phyloP scores from a whole-genome alignment of 163 green algal genomes.

The Picocystis sp. region DNA sequence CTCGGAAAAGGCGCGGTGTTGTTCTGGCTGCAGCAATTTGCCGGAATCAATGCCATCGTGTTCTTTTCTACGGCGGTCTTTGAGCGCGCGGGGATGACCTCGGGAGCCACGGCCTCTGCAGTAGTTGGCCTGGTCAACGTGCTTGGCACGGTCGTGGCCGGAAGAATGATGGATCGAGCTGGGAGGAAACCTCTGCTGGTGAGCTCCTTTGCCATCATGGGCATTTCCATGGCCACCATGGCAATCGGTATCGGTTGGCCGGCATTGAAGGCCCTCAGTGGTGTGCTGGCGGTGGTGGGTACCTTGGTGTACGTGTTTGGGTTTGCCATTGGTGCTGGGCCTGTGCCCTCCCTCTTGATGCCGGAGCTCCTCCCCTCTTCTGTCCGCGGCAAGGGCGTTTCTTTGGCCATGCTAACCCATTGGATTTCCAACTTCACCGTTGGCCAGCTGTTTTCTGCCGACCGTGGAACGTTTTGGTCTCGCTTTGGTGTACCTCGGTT shows the following conservation, averaged over 20 bases:
- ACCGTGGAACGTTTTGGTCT: too few relatives aligned
- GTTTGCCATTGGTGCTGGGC: conserved; percentile 81
- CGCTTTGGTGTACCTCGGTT: too few relatives aligned
- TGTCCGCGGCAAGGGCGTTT: conserved; percentile 58
- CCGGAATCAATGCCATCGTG: conserved; percentile 91
- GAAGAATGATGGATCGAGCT: conserved; percentile 60
- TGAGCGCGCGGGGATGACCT: conserved; percentile 55
- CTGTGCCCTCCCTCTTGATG: conserved; percentile 75
- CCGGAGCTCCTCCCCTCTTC: conserved; percentile 65
- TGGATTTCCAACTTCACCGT: conserved; percentile 82
- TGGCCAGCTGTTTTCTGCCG: conserved; percentile 2
- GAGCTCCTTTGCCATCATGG: conserved; percentile 49
- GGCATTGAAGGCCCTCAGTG: conserved; percentile 22
- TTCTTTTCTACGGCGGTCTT: conserved; percentile 94
- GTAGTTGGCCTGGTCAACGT: conserved; percentile 80
- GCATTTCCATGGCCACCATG: conserved; percentile 29
- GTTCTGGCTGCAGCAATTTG: conserved; percentile 89
- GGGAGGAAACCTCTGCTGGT: conserved; percentile 78
- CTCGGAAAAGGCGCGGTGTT: conserved; percentile 46
- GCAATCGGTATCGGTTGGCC: conserved; percentile 45
- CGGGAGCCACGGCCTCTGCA: conserved; percentile 57
- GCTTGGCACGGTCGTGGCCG: conserved; percentile 68
- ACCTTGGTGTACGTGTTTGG: conserved; percentile 75
- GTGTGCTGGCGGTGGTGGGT: conserved; percentile 48
- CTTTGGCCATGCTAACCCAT: conserved; percentile 67